Evolutionary conservation across 2,329 filamentous ascomycete species (phyloP), one percentile per base, ranked within the genome.

Genomic region (Fusarium papillatum): DNA sequence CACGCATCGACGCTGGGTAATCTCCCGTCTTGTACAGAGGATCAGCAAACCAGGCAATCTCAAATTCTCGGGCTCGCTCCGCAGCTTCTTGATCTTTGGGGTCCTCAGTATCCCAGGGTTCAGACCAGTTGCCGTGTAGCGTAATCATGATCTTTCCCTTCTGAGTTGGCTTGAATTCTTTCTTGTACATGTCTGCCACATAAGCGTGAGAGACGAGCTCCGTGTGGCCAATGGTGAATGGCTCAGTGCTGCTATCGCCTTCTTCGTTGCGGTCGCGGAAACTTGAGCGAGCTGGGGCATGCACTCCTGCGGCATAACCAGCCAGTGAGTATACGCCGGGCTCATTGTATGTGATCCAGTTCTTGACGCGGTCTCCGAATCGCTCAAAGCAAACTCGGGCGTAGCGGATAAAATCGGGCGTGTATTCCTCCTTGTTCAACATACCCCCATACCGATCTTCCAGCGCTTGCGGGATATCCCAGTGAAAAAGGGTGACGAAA

Each of bases 401-500:
- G 31, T 79, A 79, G 14, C 74, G 76, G 19, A 78, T 38, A 4
- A 78, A 79, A n/a, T 78, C 77, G 3, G 75, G 73, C 1, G 75
- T 77, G 9, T 75, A 74, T 4, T 41, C 64, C 5, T 78, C 75
- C 26, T 78, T 77, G 64, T 77, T 26, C 5, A 79, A 38, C 63
- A 79, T 76, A 31, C 77, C 74, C 1, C 76, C 75, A 4, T 79
- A 78, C 1, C 77, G 76, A 31, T 79, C 76, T 41, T 77, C 73
- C 7, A 79, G 57, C 0, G 68, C 53, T 24, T 79, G 77, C 13
- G 91, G 91, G 1, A 91, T 86, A 81, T 93, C 91, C 91, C 91
- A 93, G 77, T 93, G 91, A 81, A 90, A 92, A 5, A 93, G 84
- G 1, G 91, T 93, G 64, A 92, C 85, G 76, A 92, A 87, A 0